phyloP scores from a whole-genome alignment of 2,329 filamentous ascomycete species.

The Didymella arachidicola region DNA sequence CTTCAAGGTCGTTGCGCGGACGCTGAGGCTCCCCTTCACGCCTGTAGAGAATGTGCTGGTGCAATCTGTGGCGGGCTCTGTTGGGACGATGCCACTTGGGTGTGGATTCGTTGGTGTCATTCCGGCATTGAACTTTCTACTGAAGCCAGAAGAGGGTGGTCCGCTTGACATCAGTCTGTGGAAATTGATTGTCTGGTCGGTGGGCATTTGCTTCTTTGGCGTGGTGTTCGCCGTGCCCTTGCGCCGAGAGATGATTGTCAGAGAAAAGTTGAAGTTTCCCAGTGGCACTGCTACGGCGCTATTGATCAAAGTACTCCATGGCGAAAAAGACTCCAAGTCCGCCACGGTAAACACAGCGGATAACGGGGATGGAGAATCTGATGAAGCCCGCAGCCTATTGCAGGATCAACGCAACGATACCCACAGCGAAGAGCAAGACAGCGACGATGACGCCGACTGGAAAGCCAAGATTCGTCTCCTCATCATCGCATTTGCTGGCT shows the following conservation, averaged over 20 bases:
- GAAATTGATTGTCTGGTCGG: conserved; percentile 86
- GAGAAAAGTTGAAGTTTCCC: conserved; percentile 91
- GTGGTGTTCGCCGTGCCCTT: conserved; percentile 95
- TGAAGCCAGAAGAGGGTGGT: conserved; percentile 79
- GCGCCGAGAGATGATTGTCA: conserved; percentile 87
- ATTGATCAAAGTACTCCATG: conserved; percentile 89
- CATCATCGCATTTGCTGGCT: conserved; percentile 66
- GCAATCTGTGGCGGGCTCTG: conserved; percentile 92
- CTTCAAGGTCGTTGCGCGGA: conserved; percentile 79
- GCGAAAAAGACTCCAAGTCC: conserved; percentile 51
- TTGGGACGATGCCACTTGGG: conserved; percentile 95
- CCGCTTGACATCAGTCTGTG: conserved; percentile 75
- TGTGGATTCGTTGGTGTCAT: conserved; percentile 96
- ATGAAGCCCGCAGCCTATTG: conserved; percentile 50
- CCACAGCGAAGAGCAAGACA: conserved; percentile 35
- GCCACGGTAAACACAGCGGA: conserved; percentile 10
- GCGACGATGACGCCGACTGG: conserved; percentile 61
- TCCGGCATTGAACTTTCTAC: conserved; percentile 86
- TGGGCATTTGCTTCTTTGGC: conserved; percentile 95
- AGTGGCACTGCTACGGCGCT: conserved; percentile 95
- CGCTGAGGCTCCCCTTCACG: conserved; percentile 82
- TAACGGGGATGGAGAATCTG: conserved; percentile 27
- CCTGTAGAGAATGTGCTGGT: conserved; percentile 97
- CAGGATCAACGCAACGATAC: conserved; percentile 30
- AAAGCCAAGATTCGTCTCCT: conserved; percentile 67